A percentile compares a stretch with the other conserved stretches of the same genome.
phyloP scores from a whole-genome alignment of 169 alveolate genomes.

The Eimeria maxima region DNA sequence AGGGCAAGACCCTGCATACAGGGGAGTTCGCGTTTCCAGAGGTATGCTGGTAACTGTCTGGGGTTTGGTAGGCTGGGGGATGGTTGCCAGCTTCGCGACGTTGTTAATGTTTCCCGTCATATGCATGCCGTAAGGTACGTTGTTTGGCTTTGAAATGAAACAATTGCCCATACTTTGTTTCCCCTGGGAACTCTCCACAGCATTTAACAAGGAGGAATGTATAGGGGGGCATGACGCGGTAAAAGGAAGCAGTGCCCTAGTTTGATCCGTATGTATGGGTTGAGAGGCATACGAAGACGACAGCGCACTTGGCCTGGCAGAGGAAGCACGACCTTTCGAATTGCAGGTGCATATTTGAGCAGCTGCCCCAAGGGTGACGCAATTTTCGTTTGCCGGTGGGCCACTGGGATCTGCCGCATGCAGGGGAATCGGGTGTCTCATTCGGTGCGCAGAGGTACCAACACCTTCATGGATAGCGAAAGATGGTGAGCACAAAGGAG shows the following conservation, averaged over 20 bases:
- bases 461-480: background rate
- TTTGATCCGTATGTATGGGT: background rate
- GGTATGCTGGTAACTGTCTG: background rate
- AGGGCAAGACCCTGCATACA: constrained; percentile 1
- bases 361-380: background rate
- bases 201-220: background rate
- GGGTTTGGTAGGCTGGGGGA: background rate
- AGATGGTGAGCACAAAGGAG: background rate
- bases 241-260: background rate
- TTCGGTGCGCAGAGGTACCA: background rate
- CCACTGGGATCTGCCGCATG: background rate
- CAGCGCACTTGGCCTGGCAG: constrained; percentile 14
- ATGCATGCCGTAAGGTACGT: background rate
- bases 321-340: constrained; percentile 3
- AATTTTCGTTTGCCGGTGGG: background rate
- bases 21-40: background rate
- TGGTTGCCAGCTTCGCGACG: background rate
- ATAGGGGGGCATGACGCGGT: background rate
- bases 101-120: background rate
- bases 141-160: background rate
- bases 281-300: background rate
- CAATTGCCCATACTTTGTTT: background rate
- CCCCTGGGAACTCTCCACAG: constrained; percentile 21
- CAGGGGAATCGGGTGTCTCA: background rate
- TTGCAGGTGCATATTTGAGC: constrained; percentile 20